These are phyloP conservation scores for Erysimum cheiri DNA, from an alignment of 441 rosid species.

Conservation along the genomic window DNA sequence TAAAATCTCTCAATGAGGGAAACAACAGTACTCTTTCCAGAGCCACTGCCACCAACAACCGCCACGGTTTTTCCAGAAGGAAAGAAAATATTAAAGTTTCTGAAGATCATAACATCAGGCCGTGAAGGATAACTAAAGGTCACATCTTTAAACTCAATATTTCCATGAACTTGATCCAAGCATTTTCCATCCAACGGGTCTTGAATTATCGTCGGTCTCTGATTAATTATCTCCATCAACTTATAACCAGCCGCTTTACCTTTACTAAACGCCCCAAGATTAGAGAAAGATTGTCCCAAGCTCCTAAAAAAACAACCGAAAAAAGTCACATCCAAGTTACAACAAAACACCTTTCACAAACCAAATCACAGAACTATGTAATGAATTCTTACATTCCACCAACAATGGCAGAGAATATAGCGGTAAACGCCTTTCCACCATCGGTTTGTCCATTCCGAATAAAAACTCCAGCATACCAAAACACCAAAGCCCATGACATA, in stretches of 20 bases:
- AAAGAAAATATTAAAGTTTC: conserved; percentile 84
- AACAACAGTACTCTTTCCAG: conserved; percentile 98
- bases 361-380: neutral
- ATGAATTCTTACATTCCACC: conserved; percentile 87
- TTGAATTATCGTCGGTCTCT: conserved; percentile 82
- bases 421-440: conserved; percentile 98
- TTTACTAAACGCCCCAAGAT: conserved; percentile 98
- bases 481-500: conserved; percentile 99
- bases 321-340: conserved; percentile 4
- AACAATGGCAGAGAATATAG: conserved; percentile 98
- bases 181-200: conserved; percentile 74
- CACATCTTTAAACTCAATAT: conserved; percentile 88
- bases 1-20: conserved; percentile 94
- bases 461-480: conserved; percentile 99
- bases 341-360: neutral
- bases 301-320: conserved; percentile 66
- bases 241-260: conserved; percentile 97
- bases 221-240: conserved; percentile 92
- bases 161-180: conserved; percentile 81
- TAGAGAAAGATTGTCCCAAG: conserved; percentile 97
- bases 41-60: conserved; percentile 97
- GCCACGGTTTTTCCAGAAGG: conserved; percentile 97
- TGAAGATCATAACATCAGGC: conserved; percentile 90
- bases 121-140: conserved; percentile 97
- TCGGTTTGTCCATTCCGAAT: conserved; percentile 90